Base-by-base conservation (phyloP, 441 rosid species). In the Pelargonium myrrhifolium region DNA sequence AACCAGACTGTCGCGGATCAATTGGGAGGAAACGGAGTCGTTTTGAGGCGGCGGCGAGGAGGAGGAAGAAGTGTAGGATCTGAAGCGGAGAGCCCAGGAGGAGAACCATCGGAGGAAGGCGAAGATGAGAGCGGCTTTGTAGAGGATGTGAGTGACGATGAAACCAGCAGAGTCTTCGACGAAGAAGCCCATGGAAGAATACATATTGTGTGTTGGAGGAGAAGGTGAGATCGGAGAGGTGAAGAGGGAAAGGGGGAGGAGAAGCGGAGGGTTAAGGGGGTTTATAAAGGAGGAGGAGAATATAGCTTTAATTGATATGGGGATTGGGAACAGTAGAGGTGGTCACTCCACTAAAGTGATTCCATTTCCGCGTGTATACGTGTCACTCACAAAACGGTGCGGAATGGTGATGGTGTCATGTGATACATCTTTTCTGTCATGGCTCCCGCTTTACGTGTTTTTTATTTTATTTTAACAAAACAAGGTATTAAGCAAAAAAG, bases 71-170 rank as follows among this genome's bases (percentile, higher is more conserved):
- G 58, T 1, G 5, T 14, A 1, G 79, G 79, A 78, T 43, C 86
- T 67, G 69, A 82, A 71, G 10, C 80, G 75, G 42, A 90, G 71
- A 51, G 77, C 76, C 84, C 89, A 87, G 1, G 90, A 75, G 22
- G 82, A 56, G 14, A 81, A 71, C 96, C 98, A 90, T 75, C 98
- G 81, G n/a, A 87, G 24, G 39, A 90, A 66, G n/a, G 98, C 84
- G 62, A 90, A 71, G 10, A 80, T 68, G 53, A 88, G 78, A 9
- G 96, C 97, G 55, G 89, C 78, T 74, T 85, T 75, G 89, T 92
- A 87, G 21, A 92, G 78, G 26, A 86, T 62, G 40, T 90, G 89
- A 35, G 85, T 76, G 21, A 82, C 65, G 0, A 86, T 75, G 60
- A 82, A 70, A 66, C 85, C 72, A 11, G 47, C 47, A 0, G 93